Conservation (phyloP, 139 green algal species). For the Limnomonas spitsbergensis region DNA sequence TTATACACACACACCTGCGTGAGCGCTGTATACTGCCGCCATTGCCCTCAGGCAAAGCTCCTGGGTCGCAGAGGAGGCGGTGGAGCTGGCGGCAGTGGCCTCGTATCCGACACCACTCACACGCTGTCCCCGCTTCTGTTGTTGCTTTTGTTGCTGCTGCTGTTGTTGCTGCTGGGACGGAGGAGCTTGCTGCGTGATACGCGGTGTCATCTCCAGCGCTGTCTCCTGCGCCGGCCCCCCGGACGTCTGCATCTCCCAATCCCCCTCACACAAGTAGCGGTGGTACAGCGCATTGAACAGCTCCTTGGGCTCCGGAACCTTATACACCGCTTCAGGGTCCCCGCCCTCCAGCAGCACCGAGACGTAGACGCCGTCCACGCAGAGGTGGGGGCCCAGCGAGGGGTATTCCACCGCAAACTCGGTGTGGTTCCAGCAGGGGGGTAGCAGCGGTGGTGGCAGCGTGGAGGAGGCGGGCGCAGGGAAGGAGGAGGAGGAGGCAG, state of each 20-base stretch:
- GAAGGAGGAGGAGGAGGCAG: too few relatives aligned
- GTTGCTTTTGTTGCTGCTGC: too few relatives aligned
- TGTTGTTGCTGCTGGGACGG: too few relatives aligned
- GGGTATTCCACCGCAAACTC: constrained; percentile 86
- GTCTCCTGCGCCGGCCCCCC: too few relatives aligned
- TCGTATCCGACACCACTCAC: too few relatives aligned
- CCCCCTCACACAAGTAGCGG: not conserved
- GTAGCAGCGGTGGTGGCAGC: too few relatives aligned
- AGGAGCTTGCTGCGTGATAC: too few relatives aligned
- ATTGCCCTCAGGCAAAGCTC: constrained; percentile 84
- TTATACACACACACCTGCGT: too few relatives aligned
- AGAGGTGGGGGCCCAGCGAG: constrained; percentile 64
- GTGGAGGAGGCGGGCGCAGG: too few relatives aligned
- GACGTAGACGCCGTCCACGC: constrained; percentile 82
- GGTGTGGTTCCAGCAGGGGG: constrained; percentile 66
- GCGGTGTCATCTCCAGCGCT: too few relatives aligned
- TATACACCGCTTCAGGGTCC: constrained; percentile 56
- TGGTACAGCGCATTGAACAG: constrained; percentile 81
- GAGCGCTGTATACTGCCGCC: constrained; percentile 51
- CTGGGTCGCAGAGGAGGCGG: constrained; percentile 16
- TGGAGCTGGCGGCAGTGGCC: too few relatives aligned
- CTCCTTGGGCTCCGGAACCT: constrained; percentile 67
- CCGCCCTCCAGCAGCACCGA: constrained; percentile 79
- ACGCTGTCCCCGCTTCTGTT: too few relatives aligned
- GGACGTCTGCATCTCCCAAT: constrained; percentile 3